Evolutionary conservation across 2,329 filamentous ascomycete species (phyloP), one percentile per base, ranked within the genome.

Genomic region (Penicillium sumatraense): DNA sequence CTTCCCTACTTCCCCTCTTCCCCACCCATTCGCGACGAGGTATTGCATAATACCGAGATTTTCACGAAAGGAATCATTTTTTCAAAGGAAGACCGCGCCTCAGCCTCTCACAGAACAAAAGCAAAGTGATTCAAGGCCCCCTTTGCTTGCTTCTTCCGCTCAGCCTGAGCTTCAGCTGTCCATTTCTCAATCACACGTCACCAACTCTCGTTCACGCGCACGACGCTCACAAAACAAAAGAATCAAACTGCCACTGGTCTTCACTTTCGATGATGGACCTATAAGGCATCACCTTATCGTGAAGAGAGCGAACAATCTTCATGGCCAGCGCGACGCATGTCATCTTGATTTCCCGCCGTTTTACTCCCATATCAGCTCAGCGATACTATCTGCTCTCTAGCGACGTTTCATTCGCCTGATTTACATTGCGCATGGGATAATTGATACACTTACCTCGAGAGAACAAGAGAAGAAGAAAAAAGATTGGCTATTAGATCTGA

Each of bases 321-420:
- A 66, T 66, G 63, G 63, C 60, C 61, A 62, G 53, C 51, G 51
- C 38, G 38, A 49, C 35, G 40, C 35, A 26, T 40, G 24, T 35
- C 36, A 41, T 35, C 44, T 53, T 40, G 44, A 59, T 41, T 41
- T 14, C 53, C 27, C 31, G 45, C 51, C 18, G 40, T 55, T 56
- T 20, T 23, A 47, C 56, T 23, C 27, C 53, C 23, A 42, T 26
- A 35, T 51, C 38, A 11, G 35, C 5, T 6, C 21, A 48, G 33
- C 46, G n/a, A 46, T 36, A 38, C 21, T 7, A 40, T 44, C 18
- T 21, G 26, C 33, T 42, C 51, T 44, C 26, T 21, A 36, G 10
- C 23, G 29, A 29, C 46, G 46, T 52, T 35, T 42, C 42, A 33
- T 49, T 31, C 24, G 14, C 33, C 24, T 38, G 18, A n/a, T 31